Conservation (phyloP, 345 rosid genomes). For the Garcia nutans region DNA sequence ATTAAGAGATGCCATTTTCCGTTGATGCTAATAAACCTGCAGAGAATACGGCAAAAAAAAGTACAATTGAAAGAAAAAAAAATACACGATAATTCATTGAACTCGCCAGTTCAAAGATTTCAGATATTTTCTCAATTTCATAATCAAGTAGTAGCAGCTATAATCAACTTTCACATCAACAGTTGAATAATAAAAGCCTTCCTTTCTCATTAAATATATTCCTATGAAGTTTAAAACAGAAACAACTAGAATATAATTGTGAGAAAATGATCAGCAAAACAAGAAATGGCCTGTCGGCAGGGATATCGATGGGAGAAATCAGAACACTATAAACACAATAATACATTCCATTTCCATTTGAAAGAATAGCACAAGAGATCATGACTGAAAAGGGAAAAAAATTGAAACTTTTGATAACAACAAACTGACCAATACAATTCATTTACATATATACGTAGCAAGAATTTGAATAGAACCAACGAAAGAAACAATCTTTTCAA, state of each 20-base stretch:
- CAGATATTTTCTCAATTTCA: not conserved
- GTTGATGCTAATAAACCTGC: constrained; percentile 38
- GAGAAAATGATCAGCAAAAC: not conserved
- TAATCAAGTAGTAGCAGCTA: not conserved
- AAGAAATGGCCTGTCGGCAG: constrained; percentile 10
- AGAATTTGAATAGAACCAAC: not conserved
- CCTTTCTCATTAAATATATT: constrained; percentile 3
- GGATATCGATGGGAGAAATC: not conserved
- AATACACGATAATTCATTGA: not conserved
- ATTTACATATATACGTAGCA: too few relatives aligned
- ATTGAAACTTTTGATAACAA: not conserved
- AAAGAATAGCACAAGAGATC: not conserved
- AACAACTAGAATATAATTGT: not conserved
- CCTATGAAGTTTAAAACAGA: constrained; percentile 17
- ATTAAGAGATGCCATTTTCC: constrained; percentile 66
- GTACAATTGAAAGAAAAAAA: not conserved
- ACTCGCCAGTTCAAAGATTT: not conserved
- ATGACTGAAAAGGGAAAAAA: not conserved
- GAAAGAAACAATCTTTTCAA: too few relatives aligned
- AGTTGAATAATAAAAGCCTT: constrained; percentile 6
- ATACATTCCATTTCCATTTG: not conserved
- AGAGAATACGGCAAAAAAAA: constrained; percentile 8
- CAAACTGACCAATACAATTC: not conserved
- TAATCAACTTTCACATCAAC: not conserved
- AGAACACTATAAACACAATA: not conserved